These are phyloP conservation scores for Conringia planisiliqua DNA, from an alignment of 345 rosid genomes.

Conservation along the genomic window DNA sequence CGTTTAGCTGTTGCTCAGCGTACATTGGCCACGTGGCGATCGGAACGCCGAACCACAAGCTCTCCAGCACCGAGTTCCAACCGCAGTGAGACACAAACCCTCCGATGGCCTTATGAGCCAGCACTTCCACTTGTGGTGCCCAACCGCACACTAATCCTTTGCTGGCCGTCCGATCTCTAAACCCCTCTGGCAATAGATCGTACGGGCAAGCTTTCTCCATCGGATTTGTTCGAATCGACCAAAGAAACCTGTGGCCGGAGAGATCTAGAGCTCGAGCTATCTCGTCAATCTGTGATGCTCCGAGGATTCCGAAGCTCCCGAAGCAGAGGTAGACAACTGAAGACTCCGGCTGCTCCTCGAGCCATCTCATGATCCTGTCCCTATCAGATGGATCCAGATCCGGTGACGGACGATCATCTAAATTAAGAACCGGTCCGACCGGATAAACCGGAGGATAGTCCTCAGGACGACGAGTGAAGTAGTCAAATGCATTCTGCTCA, in stretches of 20 bases:
- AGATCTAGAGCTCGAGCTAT: conserved; percentile 44
- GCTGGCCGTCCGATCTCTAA: conserved; percentile 26
- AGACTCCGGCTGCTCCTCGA: conserved; percentile 42
- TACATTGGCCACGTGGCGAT: conserved; percentile 48
- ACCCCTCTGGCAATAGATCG: conserved; percentile 37
- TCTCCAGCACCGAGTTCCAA: conserved; percentile 53
- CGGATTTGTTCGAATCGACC: conserved; percentile 31
- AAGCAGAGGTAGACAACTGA: conserved; percentile 50
- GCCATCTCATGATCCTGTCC: conserved; percentile 41
- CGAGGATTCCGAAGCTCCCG: conserved; percentile 43
- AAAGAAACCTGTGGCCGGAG: conserved; percentile 33
- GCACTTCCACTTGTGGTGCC: conserved; percentile 44
- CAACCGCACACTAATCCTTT: conserved; percentile 37
- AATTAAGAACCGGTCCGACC: conserved; percentile 43
- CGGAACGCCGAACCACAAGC: conserved; percentile 50
- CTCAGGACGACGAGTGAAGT: conserved; percentile 9
- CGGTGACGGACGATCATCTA: conserved; percentile 23
- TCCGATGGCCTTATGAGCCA: conserved; percentile 36
- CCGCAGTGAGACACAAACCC: conserved; percentile 54
- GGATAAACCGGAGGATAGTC: conserved; percentile 40
- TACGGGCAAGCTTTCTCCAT: conserved; percentile 13
- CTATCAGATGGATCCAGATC: conserved; percentile 20
- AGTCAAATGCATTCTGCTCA: conserved; percentile 36
- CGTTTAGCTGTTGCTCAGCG: conserved; percentile 56
- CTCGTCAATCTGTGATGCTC: conserved; percentile 37